Conservation (phyloP, 495 filamentous ascomycete species). For the Aspergillus cristatus region DNA sequence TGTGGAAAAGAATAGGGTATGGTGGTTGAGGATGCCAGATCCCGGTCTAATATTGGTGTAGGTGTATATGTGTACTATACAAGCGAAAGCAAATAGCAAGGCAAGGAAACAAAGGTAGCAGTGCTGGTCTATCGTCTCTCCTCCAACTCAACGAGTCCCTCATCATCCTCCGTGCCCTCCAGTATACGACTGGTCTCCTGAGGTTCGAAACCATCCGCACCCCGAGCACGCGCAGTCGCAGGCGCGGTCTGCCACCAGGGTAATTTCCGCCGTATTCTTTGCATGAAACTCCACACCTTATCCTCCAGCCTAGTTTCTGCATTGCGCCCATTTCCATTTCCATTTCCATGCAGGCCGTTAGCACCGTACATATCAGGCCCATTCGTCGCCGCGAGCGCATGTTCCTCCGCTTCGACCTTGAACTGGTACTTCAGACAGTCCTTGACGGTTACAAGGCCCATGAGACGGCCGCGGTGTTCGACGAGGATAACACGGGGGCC, state of each 20-base stretch:
- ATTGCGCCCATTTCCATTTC: slow-evolving; percentile 11
- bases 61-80: slow-evolving; percentile 1
- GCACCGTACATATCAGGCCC: slow-evolving; percentile 35
- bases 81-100: not conserved
- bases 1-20: not conserved
- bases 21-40: not conserved
- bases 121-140: slow-evolving; percentile 13
- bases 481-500: slow-evolving; percentile 90
- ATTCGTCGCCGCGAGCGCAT: slow-evolving; percentile 42
- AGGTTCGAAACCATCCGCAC: slow-evolving; percentile 8
- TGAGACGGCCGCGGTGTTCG: slow-evolving; percentile 75
- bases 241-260: slow-evolving; percentile 26
- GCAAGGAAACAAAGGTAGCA: slow-evolving; percentile 1
- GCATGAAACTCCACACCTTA: slow-evolving; percentile 58
- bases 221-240: slow-evolving; percentile 8
- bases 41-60: not conserved
- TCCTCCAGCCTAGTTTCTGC: slow-evolving; percentile 48
- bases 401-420: slow-evolving; percentile 86
- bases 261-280: slow-evolving; percentile 46
- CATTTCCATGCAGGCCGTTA: slow-evolving; percentile 15
- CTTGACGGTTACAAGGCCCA: slow-evolving; percentile 88
- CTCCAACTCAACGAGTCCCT: slow-evolving; percentile 55
- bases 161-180: slow-evolving; percentile 59
- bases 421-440: slow-evolving; percentile 97
- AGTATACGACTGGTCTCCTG: slow-evolving; percentile 36